Percentiles rank a stretch among this genome's conserved stretches.
Evolutionary conservation across 2,329 filamentous ascomycete genomes (phyloP).

Genomic region (Colletotrichum tanaceti): DNA sequence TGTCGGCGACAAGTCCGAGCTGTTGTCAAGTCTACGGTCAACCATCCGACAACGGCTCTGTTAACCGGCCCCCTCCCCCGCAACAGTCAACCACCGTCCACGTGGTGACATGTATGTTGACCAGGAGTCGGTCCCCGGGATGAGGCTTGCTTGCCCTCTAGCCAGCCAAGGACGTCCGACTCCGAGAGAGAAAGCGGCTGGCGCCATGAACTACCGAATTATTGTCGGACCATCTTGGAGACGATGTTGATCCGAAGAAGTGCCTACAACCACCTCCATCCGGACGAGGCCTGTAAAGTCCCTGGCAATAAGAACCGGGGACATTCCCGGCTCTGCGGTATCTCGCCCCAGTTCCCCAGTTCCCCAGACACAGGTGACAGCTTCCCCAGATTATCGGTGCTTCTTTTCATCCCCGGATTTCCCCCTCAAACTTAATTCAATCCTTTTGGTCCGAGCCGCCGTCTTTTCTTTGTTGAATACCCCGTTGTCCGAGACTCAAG

Average conservation of each 20-base stretch:
- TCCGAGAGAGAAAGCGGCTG: background rate
- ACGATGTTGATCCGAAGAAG: constrained; percentile 35
- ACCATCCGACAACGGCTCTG: background rate
- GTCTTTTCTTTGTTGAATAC: background rate
- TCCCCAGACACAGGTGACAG: constrained; percentile 29
- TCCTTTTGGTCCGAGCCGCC: background rate
- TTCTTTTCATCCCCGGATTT: constrained; percentile 11
- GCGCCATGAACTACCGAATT: background rate
- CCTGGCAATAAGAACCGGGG: constrained; percentile 30
- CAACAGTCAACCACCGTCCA: constrained; percentile 21
- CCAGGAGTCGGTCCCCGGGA: constrained; percentile 1
- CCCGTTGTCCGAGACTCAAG: background rate
- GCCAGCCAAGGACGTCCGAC: background rate
- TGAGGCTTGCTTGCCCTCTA: background rate
- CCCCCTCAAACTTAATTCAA: background rate
- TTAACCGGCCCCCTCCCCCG: constrained; percentile 18
- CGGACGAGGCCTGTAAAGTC: background rate
- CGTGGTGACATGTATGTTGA: constrained; percentile 2
- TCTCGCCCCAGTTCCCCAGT: constrained; percentile 25
- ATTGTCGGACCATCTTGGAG: constrained; percentile 20
- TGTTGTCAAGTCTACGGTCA: too few species aligned
- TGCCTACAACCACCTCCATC: constrained; percentile 18
- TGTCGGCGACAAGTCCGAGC: constrained; percentile 7
- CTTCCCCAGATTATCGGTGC: constrained; percentile 28
- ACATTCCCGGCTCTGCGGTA: constrained; percentile 17